Evolutionary conservation across 495 filamentous ascomycete genomes (phyloP), one percentile per base, ranked within the genome.

Genomic region (Lepraria neglecta): DNA sequence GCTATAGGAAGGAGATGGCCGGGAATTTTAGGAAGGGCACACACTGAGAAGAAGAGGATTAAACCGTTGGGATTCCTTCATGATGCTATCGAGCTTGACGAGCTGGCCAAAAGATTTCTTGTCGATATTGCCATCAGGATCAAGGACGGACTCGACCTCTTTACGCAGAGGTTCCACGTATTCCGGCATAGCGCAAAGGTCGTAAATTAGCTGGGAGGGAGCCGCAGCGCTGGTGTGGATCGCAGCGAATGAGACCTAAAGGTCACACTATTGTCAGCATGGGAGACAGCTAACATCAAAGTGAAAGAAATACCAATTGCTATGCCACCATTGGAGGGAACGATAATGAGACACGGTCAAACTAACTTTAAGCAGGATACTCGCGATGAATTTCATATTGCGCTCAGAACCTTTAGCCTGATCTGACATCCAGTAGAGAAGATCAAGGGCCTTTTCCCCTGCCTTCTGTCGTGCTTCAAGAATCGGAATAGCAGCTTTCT

Each of bases 161-260:
- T 35, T 21, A 17, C 61, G 46, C 21, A 67, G 44, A 31, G 56
- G 43, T 46, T 56, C 47, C 21, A 64, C 28, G 19, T 67, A 64
- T 43, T 61, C 61, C 42, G 61, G 61, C 42, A 28, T 33, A 3
- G 65, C 56, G 27, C 56, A 47, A 12, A 64, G 61, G 40, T 67
- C 65, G 33, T 60, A 67, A 1, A 67, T 38, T 6, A 64, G 48
- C 28, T 67, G 21, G 38, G 30, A 51, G 3, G 59, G 46, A 33
- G 59, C 59, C 31, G 48, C 48, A 30, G 44, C 59, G 19, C 44
- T 61, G 28, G 46, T 61, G 48, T 61, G 59, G 17, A 61, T 61
- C 19, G 46, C 59, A 14, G 46, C 59, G 38, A 61, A 44, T 21
- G 51, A 54, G 6, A 54, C 51, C 51, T 54, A 9, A 35, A 40